Evolutionary conservation across 441 rosid genomes (phyloP), one percentile per base, ranked within the genome.

Genomic region (Pelargonium citronellum): DNA sequence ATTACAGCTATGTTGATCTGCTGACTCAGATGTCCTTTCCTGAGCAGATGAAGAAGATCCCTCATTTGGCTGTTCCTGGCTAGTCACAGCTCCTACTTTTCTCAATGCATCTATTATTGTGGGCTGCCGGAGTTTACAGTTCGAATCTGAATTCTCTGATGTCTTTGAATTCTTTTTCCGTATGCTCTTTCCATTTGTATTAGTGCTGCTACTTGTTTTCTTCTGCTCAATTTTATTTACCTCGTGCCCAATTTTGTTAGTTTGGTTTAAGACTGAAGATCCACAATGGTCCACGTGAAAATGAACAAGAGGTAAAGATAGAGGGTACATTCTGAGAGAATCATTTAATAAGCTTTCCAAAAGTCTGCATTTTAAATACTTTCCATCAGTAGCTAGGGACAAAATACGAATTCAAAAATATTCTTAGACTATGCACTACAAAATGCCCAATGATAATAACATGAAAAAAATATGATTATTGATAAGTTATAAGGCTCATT

Each of bases 261-360:
- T 73, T 60, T 73, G 78, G 71, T 69, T 80, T 67, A 78, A 67
- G 83, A 68, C 60, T 34, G 74, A 76, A 67, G 79, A 79, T 72
- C 82, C 87, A 69, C 76, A 79, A 68, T 80, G 76, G 61, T 83
- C 86, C 64, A 77, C 67, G 64, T 79, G 82, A 81, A 81, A 77
- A 76, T 84, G 87, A 77, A 90, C 79, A 74, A 84, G 86, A 24
- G 97, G 97, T 63, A 90, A 80, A 77, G 84, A 83, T 64, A 83
- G 76, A 74, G 91, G 88, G 80, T 80, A 82, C 65, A 73, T 66
- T 76, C 78, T 72, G 77, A 88, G 81, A 68, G 69, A 81, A 81
- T 83, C 74, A 75, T 84, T 82, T 81, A 91, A 81, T 75, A 88
- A 81, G 88, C 89, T 80, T 80, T 91, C 97, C 75, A 90, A 79